Conservation (phyloP, 2,329 filamentous ascomycete species). For the Scytalidium sp. region DNA sequence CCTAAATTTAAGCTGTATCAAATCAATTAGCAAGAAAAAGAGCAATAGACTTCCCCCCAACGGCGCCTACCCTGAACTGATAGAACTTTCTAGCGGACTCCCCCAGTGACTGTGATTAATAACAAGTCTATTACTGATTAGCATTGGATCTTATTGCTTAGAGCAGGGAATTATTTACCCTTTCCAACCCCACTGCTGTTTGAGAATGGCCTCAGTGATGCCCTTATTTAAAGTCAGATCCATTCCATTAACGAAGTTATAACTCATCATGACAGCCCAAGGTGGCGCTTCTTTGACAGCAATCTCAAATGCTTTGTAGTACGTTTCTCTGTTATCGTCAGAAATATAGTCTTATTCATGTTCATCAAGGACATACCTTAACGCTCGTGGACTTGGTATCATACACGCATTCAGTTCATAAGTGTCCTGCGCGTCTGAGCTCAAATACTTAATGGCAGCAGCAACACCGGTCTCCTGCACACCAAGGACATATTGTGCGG, state of each 20-base stretch:
- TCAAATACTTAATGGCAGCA: conserved; percentile 45
- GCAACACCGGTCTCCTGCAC: conserved; percentile 40
- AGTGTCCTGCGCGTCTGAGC: conserved; percentile 39
- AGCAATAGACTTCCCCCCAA: neutral
- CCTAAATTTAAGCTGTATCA: neutral
- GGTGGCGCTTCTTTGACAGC: conserved; percentile 39
- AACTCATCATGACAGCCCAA: conserved; percentile 44
- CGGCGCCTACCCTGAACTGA: neutral
- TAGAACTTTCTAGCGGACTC: neutral
- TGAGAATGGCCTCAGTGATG: conserved; percentile 36
- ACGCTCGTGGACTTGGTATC: neutral
- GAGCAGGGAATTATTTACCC: no score
- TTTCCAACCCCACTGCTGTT: conserved; percentile 42
- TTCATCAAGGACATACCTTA: neutral
- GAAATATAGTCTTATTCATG: conserved; percentile 2
- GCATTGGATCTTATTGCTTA: neutral
- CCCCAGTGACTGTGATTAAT: neutral
- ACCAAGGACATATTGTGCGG: conserved; percentile 40
- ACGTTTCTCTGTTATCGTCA: conserved; percentile 30
- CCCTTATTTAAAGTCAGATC: conserved; percentile 39
- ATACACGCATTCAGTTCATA: neutral
- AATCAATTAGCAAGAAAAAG: neutral
- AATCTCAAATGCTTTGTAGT: conserved; percentile 43
- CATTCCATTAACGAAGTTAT: conserved; percentile 43
- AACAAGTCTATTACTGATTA: neutral